phyloP scores from a whole-genome alignment of 345 rosid genomes.

The Draba incana region DNA sequence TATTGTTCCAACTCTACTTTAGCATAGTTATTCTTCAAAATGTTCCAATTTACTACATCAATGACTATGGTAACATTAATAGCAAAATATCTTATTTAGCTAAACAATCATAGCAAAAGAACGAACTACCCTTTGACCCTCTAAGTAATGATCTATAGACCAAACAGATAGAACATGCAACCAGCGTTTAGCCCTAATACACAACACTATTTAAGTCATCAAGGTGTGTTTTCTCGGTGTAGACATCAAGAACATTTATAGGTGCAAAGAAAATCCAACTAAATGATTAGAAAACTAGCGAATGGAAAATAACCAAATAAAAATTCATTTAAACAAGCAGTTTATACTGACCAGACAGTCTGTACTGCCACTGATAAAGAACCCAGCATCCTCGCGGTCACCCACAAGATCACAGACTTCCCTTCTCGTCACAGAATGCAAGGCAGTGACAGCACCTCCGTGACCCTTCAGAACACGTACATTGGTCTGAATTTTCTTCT shows the following conservation, averaged over 20 bases:
- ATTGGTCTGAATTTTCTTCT: slow-evolving; percentile 91
- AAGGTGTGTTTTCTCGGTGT: slow-evolving; percentile 25
- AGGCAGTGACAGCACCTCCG: slow-evolving; percentile 87
- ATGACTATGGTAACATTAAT: slow-evolving; percentile 5
- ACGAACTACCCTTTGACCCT: slow-evolving; percentile 11
- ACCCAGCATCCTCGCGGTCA: slow-evolving; percentile 99
- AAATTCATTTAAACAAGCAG: slow-evolving; percentile 13
- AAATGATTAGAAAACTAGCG: slow-evolving; percentile 13
- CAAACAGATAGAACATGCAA: background rate
- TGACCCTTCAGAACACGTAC: slow-evolving; percentile 92
- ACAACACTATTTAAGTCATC: slow-evolving; percentile 28
- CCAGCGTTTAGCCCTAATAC: slow-evolving; percentile 11
- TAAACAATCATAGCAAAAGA: slow-evolving; percentile 8
- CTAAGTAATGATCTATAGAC: slow-evolving; percentile 19
- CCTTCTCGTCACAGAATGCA: slow-evolving; percentile 95
- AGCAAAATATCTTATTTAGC: slow-evolving; percentile 12
- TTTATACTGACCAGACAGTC: slow-evolving; percentile 67
- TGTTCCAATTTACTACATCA: slow-evolving; percentile 23
- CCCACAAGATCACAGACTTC: slow-evolving; percentile 99
- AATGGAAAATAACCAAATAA: slow-evolving; percentile 23
- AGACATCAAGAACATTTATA: slow-evolving; percentile 21
- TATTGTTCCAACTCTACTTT: slow-evolving; percentile 20
- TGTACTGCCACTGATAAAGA: slow-evolving; percentile 98
- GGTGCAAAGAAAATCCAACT: slow-evolving; percentile 20
- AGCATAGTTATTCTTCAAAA: slow-evolving; percentile 20